These are phyloP conservation scores for Cicer yamashitae DNA, from an alignment of 306 rosid species.

Conservation along the genomic window DNA sequence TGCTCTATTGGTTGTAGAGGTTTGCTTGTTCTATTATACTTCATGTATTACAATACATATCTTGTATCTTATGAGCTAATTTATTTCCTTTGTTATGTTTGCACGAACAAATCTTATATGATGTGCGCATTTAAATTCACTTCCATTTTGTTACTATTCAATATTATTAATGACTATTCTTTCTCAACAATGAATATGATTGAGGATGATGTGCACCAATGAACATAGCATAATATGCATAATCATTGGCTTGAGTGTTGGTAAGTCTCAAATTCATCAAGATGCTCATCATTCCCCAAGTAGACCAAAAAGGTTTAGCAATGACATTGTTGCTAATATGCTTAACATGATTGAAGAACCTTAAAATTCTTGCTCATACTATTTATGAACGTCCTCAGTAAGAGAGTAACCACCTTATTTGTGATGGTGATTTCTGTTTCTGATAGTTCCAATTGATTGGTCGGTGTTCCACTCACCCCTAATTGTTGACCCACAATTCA, in stretches of 20 bases:
- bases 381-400: too few relatives aligned
- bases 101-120: slow-evolving; percentile 19
- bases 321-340: slow-evolving; percentile 59
- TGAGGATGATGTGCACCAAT: slow-evolving; percentile 47
- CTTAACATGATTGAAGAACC: slow-evolving; percentile 53
- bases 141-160: slow-evolving; percentile 10
- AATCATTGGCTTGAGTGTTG: slow-evolving; percentile 19
- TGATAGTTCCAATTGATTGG: slow-evolving; percentile 55
- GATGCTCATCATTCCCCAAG: slow-evolving; percentile 51
- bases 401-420: slow-evolving; percentile 43
- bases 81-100: slow-evolving; percentile 39
- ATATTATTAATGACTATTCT: background rate
- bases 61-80: slow-evolving; percentile 44
- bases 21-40: slow-evolving; percentile 45
- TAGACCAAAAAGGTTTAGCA: slow-evolving; percentile 57
- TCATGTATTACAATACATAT: slow-evolving; percentile 31
- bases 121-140: background rate
- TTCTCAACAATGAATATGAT: slow-evolving; percentile 41
- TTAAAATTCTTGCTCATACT: too few relatives aligned
- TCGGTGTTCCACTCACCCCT: slow-evolving; percentile 75
- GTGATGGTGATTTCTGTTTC: slow-evolving; percentile 59
- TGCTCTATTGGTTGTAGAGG: slow-evolving; percentile 45
- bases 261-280: slow-evolving; percentile 18
- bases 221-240: slow-evolving; percentile 37
- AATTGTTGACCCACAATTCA: slow-evolving; percentile 45